Percentiles rank a stretch among this genome's conserved stretches.
Evolutionary conservation across 2,329 filamentous ascomycete genomes (phyloP).

Genomic region (Triangularia setosa): DNA sequence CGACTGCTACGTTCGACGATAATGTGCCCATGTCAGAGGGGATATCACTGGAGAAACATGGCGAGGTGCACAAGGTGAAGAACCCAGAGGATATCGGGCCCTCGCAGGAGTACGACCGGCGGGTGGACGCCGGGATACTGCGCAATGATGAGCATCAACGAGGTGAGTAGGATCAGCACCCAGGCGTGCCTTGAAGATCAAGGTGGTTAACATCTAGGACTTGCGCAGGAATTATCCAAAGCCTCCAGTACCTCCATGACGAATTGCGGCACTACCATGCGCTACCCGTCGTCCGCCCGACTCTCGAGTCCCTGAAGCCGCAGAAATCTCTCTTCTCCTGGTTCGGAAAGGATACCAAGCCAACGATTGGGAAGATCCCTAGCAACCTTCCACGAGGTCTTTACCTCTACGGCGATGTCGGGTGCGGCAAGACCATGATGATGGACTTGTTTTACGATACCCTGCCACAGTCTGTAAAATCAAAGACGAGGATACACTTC

Average conservation of each 20-base stretch:
- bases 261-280: slow-evolving; percentile 72
- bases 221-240: slow-evolving; percentile 73
- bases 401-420: slow-evolving; percentile 95
- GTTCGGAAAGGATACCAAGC: slow-evolving; percentile 49
- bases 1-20: slow-evolving; percentile 19
- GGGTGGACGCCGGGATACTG: slow-evolving; percentile 69
- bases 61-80: slow-evolving; percentile 12
- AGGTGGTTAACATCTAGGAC: background rate
- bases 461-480: slow-evolving; percentile 70
- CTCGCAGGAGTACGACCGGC: slow-evolving; percentile 79
- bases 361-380: slow-evolving; percentile 54
- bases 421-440: slow-evolving; percentile 97
- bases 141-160: slow-evolving; percentile 89
- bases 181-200: background rate
- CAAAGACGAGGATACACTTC: slow-evolving; percentile 93
- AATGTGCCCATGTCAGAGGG: slow-evolving; percentile 9
- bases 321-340: slow-evolving; percentile 58
- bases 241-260: slow-evolving; percentile 82
- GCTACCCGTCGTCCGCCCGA: slow-evolving; percentile 71
- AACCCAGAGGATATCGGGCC: slow-evolving; percentile 57
- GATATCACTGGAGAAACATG: background rate
- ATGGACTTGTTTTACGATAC: slow-evolving; percentile 99
- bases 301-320: slow-evolving; percentile 63
- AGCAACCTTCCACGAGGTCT: slow-evolving; percentile 77
- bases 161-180: slow-evolving; percentile 47